Evolutionary conservation across 2,329 filamentous ascomycete genomes (phyloP).

Genomic region (Scortechinia acanthostroma): DNA sequence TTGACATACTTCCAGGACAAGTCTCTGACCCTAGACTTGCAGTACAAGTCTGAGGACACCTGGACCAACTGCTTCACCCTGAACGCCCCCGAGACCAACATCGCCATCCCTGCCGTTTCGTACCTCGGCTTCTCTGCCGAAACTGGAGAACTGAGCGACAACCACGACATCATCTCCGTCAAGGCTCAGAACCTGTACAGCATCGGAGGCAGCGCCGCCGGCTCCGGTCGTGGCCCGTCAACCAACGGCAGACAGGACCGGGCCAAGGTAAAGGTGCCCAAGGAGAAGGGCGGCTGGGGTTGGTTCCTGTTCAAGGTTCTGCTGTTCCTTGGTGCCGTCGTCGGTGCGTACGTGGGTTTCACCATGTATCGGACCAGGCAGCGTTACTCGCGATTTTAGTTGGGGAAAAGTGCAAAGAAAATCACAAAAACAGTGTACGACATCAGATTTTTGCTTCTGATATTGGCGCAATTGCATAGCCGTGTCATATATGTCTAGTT

Average conservation of each 20-base stretch:
- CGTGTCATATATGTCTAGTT: no score
- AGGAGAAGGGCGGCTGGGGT: slow-evolving; percentile 41
- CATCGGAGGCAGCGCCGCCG: slow-evolving; percentile 21
- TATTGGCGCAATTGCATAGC: no score
- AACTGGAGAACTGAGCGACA: slow-evolving; percentile 92
- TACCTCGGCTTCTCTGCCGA: slow-evolving; percentile 78
- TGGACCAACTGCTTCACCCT: slow-evolving; percentile 87
- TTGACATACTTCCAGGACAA: slow-evolving; percentile 97
- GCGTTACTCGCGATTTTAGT: slow-evolving; percentile 49
- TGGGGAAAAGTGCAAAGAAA: neutral
- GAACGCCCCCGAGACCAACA: slow-evolving; percentile 37
- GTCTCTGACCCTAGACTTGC: slow-evolving; percentile 78
- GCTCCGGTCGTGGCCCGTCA: slow-evolving; percentile 3
- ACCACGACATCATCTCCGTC: slow-evolving; percentile 91
- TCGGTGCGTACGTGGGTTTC: slow-evolving; percentile 76
- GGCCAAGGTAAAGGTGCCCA: neutral
- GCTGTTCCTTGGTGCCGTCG: slow-evolving; percentile 63
- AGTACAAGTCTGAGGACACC: slow-evolving; percentile 83
- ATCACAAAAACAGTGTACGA: no score
- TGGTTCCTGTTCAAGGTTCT: slow-evolving; percentile 75
- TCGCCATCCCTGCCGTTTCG: slow-evolving; percentile 68
- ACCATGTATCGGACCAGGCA: slow-evolving; percentile 68
- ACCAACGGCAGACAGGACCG: neutral
- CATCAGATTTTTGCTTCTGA: no score
- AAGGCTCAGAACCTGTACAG: slow-evolving; percentile 83